Conservation (phyloP, 2,329 filamentous ascomycete species). For the Hymenoscyphus fraxineus region DNA sequence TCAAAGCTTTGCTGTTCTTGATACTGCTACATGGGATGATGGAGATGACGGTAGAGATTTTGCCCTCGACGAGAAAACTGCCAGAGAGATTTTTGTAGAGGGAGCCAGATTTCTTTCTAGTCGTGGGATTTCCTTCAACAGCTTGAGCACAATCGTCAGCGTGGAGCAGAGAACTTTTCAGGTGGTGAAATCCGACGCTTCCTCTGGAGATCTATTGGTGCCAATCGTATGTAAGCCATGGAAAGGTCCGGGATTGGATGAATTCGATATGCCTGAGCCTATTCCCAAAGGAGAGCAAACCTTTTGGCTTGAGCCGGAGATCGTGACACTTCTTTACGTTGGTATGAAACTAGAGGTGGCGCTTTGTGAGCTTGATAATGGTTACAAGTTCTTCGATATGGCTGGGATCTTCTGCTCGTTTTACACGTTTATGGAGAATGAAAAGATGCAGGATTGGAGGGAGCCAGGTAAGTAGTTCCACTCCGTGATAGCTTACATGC, state of each 20-base stretch:
- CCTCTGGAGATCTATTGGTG: conserved; percentile 38
- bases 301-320: conserved; percentile 66
- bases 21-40: conserved; percentile 14
- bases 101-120: not conserved
- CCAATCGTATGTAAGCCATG: conserved; percentile 42
- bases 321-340: conserved; percentile 53
- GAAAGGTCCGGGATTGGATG: conserved; percentile 35
- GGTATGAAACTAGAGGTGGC: conserved; percentile 61
- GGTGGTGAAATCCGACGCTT: conserved; percentile 39
- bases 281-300: conserved; percentile 34
- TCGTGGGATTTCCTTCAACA: not conserved
- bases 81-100: not conserved
- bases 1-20: conserved; percentile 16
- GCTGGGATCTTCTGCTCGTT: conserved; percentile 58
- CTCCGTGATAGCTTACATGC: too few relatives aligned
- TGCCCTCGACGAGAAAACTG: conserved; percentile 26
- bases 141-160: not conserved
- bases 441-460: conserved; percentile 65
- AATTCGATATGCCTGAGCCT: conserved; percentile 29
- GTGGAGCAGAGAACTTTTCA: conserved; percentile 57
- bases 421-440: conserved; percentile 63
- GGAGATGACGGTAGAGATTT: conserved; percentile 19
- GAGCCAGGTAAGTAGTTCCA: conserved; percentile 40
- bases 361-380: conserved; percentile 55
- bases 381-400: conserved; percentile 61